A percentile compares a stretch with the other conserved stretches of the same genome.
phyloP scores from a whole-genome alignment of 1,284 basidiomycete genomes.

The Cutaneotrichosporon mucoides region DNA sequence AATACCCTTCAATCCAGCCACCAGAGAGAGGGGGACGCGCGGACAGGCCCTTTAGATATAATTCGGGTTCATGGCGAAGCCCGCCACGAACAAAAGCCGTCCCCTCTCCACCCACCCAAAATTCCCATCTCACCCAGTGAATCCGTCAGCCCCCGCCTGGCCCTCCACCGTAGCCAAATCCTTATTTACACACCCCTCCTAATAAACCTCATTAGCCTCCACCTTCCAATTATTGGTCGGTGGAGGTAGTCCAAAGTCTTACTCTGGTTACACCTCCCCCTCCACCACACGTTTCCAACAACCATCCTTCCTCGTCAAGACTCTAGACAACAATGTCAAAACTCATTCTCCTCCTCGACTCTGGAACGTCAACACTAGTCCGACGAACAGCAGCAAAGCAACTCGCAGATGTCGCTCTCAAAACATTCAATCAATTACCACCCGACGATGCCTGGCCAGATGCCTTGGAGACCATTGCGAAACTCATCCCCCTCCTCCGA shows the following conservation, averaged over 20 bases:
- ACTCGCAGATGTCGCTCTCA: constrained; percentile 44
- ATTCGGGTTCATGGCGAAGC: too few relatives aligned
- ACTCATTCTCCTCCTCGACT: constrained; percentile 48
- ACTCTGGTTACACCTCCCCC: not conserved
- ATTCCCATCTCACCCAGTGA: not conserved
- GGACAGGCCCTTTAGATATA: too few relatives aligned
- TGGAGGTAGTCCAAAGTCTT: constrained; percentile 6
- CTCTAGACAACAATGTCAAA: constrained; percentile 24
- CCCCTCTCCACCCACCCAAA: not conserved
- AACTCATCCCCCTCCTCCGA: constrained; percentile 44
- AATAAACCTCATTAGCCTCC: not conserved
- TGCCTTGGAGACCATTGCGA: constrained; percentile 42
- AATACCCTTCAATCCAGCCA: too few relatives aligned
- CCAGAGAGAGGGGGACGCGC: too few relatives aligned
- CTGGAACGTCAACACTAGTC: constrained; percentile 46
- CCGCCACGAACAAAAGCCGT: too few relatives aligned
- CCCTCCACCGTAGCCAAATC: too few relatives aligned
- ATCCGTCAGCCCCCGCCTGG: not conserved
- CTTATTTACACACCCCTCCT: too few relatives aligned
- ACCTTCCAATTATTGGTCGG: not conserved
- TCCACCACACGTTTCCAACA: too few relatives aligned
- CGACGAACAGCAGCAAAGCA: constrained; percentile 49
- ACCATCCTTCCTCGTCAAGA: too few relatives aligned
- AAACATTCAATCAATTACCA: constrained; percentile 32
- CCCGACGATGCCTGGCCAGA: constrained; percentile 46